phyloP scores from a whole-genome alignment of 768 basidiomycete species.

The Auriculariales sp. region DNA sequence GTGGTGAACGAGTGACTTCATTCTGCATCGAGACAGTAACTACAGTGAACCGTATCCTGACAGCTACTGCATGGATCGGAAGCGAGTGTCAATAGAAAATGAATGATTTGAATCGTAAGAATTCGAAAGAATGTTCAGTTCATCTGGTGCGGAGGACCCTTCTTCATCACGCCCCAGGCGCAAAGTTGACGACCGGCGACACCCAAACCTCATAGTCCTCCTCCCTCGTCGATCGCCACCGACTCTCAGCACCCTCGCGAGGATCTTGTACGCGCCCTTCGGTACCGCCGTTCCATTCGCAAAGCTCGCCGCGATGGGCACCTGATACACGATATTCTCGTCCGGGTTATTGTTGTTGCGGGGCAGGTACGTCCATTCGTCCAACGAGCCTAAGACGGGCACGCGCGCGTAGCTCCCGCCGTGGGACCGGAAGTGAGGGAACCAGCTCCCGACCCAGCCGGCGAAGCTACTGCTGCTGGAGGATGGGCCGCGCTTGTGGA shows the following conservation, averaged over 20 bases:
- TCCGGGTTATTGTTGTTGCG: constrained; percentile 1
- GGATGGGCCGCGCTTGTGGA: not conserved
- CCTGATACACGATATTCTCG: not conserved
- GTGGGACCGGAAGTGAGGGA: not conserved
- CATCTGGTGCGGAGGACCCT: no score
- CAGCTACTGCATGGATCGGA: no score
- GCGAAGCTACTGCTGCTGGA: not conserved
- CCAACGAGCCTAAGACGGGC: constrained; percentile 1
- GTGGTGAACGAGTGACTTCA: no score
- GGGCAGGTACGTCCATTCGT: not conserved
- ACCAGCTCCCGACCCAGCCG: no score
- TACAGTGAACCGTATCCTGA: no score
- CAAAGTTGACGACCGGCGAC: constrained; percentile 1
- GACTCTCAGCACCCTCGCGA: constrained; percentile 8
- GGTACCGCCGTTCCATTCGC: constrained; percentile 18
- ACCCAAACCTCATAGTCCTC: constrained; percentile 5
- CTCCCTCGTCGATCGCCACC: constrained; percentile 5
- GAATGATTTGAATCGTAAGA: no score
- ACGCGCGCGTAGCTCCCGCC: constrained; percentile 1
- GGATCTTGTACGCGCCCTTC: constrained; percentile 17
- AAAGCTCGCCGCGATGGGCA: constrained; percentile 4
- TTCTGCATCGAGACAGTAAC: no score
- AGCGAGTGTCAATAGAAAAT: no score
- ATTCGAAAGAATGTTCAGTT: no score
- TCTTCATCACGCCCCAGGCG: no score